These are phyloP conservation scores for Gyromitra esculenta DNA, from an alignment of 2,329 filamentous ascomycete genomes.

Conservation along the genomic window DNA sequence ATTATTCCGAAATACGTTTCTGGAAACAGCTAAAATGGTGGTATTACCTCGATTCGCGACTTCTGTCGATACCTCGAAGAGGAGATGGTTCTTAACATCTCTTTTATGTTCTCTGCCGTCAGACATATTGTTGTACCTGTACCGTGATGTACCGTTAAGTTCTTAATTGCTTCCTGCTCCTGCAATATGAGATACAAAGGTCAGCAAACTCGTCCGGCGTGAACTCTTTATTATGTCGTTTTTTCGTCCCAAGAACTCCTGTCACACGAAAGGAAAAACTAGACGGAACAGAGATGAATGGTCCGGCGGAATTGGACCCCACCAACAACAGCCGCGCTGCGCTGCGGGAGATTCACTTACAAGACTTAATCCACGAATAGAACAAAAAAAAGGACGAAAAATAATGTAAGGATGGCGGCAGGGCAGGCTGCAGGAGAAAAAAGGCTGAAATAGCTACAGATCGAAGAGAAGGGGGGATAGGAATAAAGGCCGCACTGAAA, in stretches of 20 bases:
- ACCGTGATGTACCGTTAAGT: slow-evolving; percentile 45
- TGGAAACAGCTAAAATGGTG: slow-evolving; percentile 20
- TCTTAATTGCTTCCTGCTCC: slow-evolving; percentile 51
- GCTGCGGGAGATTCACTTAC: slow-evolving; percentile 51
- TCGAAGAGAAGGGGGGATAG: slow-evolving; percentile 49
- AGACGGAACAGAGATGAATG: slow-evolving; percentile 48
- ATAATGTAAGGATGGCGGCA: slow-evolving; percentile 47
- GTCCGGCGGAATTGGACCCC: slow-evolving; percentile 38
- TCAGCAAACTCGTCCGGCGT: slow-evolving; percentile 45
- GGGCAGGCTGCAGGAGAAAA: slow-evolving; percentile 52
- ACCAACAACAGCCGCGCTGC: slow-evolving; percentile 42
- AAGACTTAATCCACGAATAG: slow-evolving; percentile 49
- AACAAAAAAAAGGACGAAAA: slow-evolving; percentile 48
- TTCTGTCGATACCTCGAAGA: slow-evolving; percentile 97
- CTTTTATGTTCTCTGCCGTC: slow-evolving; percentile 58
- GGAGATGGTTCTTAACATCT: slow-evolving; percentile 92
- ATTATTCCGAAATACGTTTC: slow-evolving; percentile 1
- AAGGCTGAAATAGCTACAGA: slow-evolving; percentile 52
- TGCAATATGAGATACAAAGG: slow-evolving; percentile 46
- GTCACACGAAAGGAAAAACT: slow-evolving; percentile 43
- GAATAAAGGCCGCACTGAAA: slow-evolving; percentile 51
- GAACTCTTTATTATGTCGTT: slow-evolving; percentile 50
- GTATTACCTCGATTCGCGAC: slow-evolving; percentile 89
- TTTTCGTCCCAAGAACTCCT: slow-evolving; percentile 33
- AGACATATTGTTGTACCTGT: slow-evolving; percentile 52